A percentile compares a stretch with the other conserved stretches of the same genome.
Conservation (phyloP, 805 yeast species). For the Myxozyma neotropica region DNA sequence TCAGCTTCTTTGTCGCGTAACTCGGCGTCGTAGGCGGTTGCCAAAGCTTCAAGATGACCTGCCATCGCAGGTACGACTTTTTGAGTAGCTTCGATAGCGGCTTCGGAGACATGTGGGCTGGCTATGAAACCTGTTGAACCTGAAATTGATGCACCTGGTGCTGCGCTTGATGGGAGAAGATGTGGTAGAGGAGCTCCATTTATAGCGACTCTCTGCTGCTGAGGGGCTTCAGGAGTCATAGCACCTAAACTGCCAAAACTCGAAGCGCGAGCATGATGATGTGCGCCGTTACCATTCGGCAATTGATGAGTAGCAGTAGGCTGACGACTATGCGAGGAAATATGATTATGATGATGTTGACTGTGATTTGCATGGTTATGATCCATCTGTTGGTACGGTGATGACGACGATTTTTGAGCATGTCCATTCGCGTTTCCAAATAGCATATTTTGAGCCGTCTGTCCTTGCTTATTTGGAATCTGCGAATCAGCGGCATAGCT, state of each 20-base stretch:
- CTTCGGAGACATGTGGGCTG: slow-evolving; percentile 51
- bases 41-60: slow-evolving; percentile 44
- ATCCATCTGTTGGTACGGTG: slow-evolving; percentile 26
- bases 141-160: not conserved
- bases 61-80: slow-evolving; percentile 47
- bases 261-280: not conserved
- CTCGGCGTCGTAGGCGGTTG: slow-evolving; percentile 57
- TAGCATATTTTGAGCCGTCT: slow-evolving; percentile 47
- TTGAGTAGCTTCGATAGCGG: slow-evolving; percentile 58
- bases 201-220: not conserved
- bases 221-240: not conserved
- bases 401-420: slow-evolving; percentile 25
- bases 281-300: not conserved
- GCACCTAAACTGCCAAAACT: not conserved
- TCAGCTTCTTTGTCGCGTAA: slow-evolving; percentile 59
- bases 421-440: slow-evolving; percentile 10
- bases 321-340: not conserved
- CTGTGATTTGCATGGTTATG: not conserved
- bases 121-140: slow-evolving; percentile 6
- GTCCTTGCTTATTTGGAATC: slow-evolving; percentile 48
- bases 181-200: not conserved
- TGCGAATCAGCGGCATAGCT: slow-evolving; percentile 53
- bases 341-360: not conserved
- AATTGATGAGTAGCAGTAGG: not conserved
- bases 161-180: not conserved